Evolutionary conservation across 345 rosid genomes (phyloP).

Genomic region (Corymbia maculata): DNA sequence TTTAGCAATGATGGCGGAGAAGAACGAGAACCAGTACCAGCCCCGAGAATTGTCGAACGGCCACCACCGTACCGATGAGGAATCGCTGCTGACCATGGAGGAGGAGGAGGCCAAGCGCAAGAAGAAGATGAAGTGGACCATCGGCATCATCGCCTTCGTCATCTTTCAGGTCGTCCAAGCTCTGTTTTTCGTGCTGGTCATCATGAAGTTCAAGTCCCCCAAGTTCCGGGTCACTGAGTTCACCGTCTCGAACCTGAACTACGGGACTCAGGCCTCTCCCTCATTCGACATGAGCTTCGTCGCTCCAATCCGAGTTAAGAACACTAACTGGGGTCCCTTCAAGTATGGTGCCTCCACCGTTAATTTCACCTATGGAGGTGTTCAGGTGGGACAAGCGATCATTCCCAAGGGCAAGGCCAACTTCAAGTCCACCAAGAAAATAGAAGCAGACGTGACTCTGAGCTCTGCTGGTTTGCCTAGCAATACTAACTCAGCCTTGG

Average conservation of each 20-base stretch:
- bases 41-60: background rate
- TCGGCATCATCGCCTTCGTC: constrained; percentile 7
- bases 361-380: background rate
- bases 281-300: background rate
- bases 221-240: constrained; percentile 7
- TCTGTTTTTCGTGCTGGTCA: constrained; percentile 3
- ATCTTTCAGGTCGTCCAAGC: constrained; percentile 11
- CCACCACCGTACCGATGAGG: constrained; percentile 1
- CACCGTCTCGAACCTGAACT: background rate
- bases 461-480: background rate
- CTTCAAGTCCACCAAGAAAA: constrained; percentile 7
- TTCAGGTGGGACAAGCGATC: background rate
- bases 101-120: constrained; percentile 3
- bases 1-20: background rate
- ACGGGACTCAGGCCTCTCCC: background rate
- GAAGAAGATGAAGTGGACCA: constrained; percentile 13
- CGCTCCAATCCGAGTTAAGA: constrained; percentile 7
- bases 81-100: background rate
- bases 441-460: background rate
- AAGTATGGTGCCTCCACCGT: background rate
- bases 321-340: constrained; percentile 11
- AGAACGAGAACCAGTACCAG: background rate
- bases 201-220: constrained; percentile 9
- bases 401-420: constrained; percentile 3
- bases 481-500: background rate